Evolutionary conservation across 371 early-diverging fungal genomes (phyloP), one percentile per base, ranked within the genome.

Genomic region (Mortierella sp.): DNA sequence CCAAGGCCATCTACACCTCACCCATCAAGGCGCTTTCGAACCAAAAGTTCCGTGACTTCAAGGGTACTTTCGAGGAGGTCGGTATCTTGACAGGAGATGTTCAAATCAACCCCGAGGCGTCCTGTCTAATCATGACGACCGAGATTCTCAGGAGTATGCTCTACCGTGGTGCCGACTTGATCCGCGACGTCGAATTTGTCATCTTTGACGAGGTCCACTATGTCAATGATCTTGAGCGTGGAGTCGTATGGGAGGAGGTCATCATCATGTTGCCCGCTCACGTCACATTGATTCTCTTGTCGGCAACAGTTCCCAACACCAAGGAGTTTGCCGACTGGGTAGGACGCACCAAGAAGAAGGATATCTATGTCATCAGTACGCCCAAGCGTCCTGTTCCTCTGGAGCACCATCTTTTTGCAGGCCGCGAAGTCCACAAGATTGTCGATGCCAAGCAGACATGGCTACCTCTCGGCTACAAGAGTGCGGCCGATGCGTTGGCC

Each of bases 201-300:
- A 97, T 99, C 71, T 99, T 99, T 92, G 99, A 99, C 88, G 99
- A 99, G 91, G 98, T 99, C 27, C 99, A 99, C 87, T 99, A 99
- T 89, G 95, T 99, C 46, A 99, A 99, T 82, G 99, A 99, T 89
- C 75, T 93, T n/a, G 99, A 97, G 93, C 94, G 99, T 81, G 99
- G 99, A 75, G 99, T 99, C 4, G 99, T 99, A 11, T 99, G 99
- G 99, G 99, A 99, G 90, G 99, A 99, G 89, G 99, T 98, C n/a
- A 98, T 99, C 75, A 99, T 99, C 83, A 98, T 99, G 99, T 90
- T 99, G 7, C 99, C 99, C 4, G 93, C 96, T 0, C 98, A 99
- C 87, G 95, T 98, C 7, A 97, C 92, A 21, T 89, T 99, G 24
- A 97, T 99, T 75, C 87, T 99, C 58, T 91, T 99, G 32, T 98